Evolutionary conservation across 345 rosid species (phyloP), one percentile per base, ranked within the genome.

Genomic region (Anastatica hierochuntica): DNA sequence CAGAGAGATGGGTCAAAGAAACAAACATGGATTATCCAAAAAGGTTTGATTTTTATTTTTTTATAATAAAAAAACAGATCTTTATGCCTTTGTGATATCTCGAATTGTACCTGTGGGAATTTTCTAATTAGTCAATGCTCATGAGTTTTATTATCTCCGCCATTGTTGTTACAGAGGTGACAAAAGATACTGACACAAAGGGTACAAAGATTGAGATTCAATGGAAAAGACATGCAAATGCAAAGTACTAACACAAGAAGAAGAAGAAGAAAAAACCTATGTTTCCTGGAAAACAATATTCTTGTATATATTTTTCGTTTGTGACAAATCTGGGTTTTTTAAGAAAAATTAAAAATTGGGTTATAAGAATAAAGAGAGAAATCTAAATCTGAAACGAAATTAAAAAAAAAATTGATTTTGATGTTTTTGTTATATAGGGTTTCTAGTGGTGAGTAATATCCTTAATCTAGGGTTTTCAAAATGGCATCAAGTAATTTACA

Each of bases 151-250:
- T n/a, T n/a, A 16, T 34, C 39, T 51, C 60, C 65, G 47, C 64
- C 65, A 51, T 38, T 66, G 65, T 52, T 52, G 29, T 58, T 44
- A 58, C 49, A 66, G 49, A 66, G 38, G 48, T 37, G 65, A 44
- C 43, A 20, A 56, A 47, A 37, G 58, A 29, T 26, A 30, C 47
- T n/a, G n/a, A 29, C 33, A 21, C 24, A 21, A 41, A 35, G 17
- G n/a, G n/a, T n/a, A n/a, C n/a, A n/a, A n/a, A 4, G 7, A 44
- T 46, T 36, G 34, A 52, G 50, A 46, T n/a, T 67, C 13, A 67
- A 45, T 24, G 31, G 30, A 66, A 54, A 66, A 46, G 71, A 42
- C 71, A 67, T 59, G 66, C 66, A 67, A 59, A 26, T 31, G 33
- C 27, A n/a, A n/a, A n/a, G n/a, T n/a, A n/a, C n/a, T n/a, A n/a